phyloP scores from a whole-genome alignment of 768 basidiomycete genomes.

The Russula earlei region DNA sequence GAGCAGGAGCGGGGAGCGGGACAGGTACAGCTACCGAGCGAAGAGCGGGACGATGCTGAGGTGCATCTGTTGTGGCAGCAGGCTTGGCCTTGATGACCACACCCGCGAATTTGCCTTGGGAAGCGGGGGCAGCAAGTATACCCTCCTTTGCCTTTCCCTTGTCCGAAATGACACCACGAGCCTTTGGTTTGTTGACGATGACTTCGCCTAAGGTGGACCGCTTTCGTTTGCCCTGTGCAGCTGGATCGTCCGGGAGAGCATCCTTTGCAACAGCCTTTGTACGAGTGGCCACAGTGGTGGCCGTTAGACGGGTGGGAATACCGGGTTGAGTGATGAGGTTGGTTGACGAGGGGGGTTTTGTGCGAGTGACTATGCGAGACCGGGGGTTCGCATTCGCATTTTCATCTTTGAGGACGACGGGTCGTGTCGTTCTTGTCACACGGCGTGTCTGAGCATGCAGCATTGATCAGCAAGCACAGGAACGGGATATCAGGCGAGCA shows the following conservation, averaged over 20 bases:
- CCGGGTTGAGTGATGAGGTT: conserved; percentile 30
- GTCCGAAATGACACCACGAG: conserved; percentile 27
- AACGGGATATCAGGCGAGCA: conserved; percentile 14
- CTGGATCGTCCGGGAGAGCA: conserved; percentile 37
- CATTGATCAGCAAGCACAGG: neutral
- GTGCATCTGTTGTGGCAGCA: conserved; percentile 29
- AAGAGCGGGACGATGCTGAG: conserved; percentile 41
- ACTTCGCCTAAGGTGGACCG: conserved; percentile 71
- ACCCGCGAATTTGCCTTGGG: conserved; percentile 48
- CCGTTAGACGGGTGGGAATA: conserved; percentile 33
- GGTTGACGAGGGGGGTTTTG: conserved; percentile 43
- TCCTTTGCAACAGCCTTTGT: conserved; percentile 37
- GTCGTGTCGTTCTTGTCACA: conserved; percentile 46
- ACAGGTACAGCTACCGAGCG: conserved; percentile 34
- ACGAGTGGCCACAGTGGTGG: conserved; percentile 43
- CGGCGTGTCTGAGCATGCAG: conserved; percentile 46
- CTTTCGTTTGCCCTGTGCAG: conserved; percentile 57
- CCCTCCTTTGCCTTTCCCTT: conserved; percentile 51
- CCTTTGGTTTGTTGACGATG: conserved; percentile 39
- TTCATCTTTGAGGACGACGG: conserved; percentile 51
- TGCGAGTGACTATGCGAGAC: conserved; percentile 49
- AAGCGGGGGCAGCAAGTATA: conserved; percentile 20
- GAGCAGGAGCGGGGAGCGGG: neutral
- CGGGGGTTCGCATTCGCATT: conserved; percentile 50
- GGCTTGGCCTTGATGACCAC: conserved; percentile 50